Conservation (phyloP, 2,329 filamentous ascomycete species). For the Ophiostoma himal-ulmi region DNA sequence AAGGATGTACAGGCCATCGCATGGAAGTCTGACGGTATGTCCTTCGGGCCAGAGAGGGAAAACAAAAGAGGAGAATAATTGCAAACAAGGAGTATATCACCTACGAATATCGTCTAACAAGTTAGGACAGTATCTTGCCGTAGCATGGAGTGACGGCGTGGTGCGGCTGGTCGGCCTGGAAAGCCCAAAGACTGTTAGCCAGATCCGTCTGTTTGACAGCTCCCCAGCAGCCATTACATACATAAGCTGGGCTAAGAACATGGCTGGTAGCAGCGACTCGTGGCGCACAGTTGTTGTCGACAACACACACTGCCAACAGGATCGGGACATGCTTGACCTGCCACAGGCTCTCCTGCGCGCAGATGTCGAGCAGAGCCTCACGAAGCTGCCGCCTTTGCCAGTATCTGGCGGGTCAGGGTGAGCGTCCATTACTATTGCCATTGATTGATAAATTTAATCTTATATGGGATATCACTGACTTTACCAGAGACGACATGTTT, state of each 20-base stretch:
- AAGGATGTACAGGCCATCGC: conserved; percentile 45
- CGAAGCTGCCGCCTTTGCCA: conserved; percentile 68
- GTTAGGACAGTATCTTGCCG: conserved; percentile 67
- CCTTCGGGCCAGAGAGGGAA: not conserved
- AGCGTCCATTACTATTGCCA: conserved; percentile 30
- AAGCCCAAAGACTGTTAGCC: conserved; percentile 73
- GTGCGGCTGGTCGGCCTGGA: conserved; percentile 73
- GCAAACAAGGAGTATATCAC: not conserved
- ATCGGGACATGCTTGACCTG: conserved; percentile 46
- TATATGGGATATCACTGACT: not conserved
- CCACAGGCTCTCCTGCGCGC: conserved; percentile 67
- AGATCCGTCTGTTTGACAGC: conserved; percentile 51
- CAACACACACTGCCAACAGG: conserved; percentile 30
- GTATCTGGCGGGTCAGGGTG: conserved; percentile 58
- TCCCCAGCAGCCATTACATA: conserved; percentile 43
- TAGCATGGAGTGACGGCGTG: conserved; percentile 76
- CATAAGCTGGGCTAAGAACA: conserved; percentile 49
- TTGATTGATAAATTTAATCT: not conserved
- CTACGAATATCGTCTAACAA: not conserved
- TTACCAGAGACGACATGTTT: conserved; percentile 46
- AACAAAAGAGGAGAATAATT: not conserved
- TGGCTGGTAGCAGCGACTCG: conserved; percentile 32
- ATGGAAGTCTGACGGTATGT: conserved; percentile 64
- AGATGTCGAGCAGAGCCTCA: conserved; percentile 69
- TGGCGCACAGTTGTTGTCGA: conserved; percentile 32